Percentiles rank a stretch among this genome's conserved stretches.
phyloP scores from a whole-genome alignment of 2,329 filamentous ascomycete species.

The Fusarium sp. region DNA sequence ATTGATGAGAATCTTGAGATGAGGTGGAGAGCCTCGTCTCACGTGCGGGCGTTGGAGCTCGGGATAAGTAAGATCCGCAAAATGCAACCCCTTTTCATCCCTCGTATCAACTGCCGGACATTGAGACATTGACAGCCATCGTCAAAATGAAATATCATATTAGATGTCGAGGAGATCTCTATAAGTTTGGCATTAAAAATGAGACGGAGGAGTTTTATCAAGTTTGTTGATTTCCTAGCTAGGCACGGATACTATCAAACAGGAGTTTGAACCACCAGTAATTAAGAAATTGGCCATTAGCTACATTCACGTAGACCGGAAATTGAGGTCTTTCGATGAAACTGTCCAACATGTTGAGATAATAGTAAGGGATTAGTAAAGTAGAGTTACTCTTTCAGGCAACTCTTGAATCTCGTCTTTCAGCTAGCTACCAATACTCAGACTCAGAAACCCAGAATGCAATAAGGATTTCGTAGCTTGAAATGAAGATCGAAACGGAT shows the following conservation, averaged over 20 bases:
- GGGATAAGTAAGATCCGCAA: conserved; percentile 34
- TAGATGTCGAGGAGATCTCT: no score
- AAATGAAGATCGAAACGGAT: background rate
- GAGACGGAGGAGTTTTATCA: no score
- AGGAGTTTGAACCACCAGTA: background rate
- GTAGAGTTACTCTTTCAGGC: background rate
- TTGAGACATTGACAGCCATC: background rate
- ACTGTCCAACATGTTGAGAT: no score
- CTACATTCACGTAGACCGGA: background rate
- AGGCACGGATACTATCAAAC: background rate
- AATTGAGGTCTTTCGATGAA: background rate
- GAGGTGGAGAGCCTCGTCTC: conserved; percentile 28
- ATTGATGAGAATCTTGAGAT: conserved; percentile 15
- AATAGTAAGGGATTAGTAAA: background rate
- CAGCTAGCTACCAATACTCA: background rate
- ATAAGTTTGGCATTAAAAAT: background rate
- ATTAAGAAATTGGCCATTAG: no score
- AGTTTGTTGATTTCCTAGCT: background rate
- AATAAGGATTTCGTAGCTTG: accelerated
- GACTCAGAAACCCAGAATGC: accelerated
- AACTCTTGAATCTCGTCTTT: background rate
- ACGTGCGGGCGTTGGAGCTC: conserved; percentile 15
- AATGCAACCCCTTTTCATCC: conserved; percentile 12
- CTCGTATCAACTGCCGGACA: background rate
- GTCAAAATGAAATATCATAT: no score